These are phyloP conservation scores for Fragaria iinumae DNA, from an alignment of 306 rosid genomes.

Conservation along the genomic window DNA sequence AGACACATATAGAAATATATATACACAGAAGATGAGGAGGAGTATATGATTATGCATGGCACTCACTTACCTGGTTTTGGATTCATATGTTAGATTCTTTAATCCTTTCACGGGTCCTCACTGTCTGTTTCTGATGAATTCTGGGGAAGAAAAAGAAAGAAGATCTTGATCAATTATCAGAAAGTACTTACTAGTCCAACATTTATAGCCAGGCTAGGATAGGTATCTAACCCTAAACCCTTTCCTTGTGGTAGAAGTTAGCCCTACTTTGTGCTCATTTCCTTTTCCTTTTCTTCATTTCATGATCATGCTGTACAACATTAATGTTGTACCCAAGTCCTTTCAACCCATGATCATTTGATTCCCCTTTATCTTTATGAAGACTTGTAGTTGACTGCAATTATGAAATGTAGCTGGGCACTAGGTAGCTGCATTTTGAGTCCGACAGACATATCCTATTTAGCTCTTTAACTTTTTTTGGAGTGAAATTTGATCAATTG, in stretches of 20 bases:
- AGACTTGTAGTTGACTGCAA: not conserved
- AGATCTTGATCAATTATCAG: not conserved
- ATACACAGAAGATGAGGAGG: not conserved
- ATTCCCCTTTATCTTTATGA: not conserved
- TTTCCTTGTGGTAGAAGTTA: not conserved
- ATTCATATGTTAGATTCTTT: conserved; percentile 29
- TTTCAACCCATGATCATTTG: not conserved
- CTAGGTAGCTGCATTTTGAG: not conserved
- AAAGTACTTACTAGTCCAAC: not conserved
- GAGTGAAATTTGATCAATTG: not conserved
- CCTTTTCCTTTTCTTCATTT: not conserved
- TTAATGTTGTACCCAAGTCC: not conserved
- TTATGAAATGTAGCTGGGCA: not conserved
- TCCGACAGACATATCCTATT: not conserved
- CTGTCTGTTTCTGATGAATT: conserved; percentile 26
- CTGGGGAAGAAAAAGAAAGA: not conserved
- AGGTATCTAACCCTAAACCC: not conserved
- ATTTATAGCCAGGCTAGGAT: not conserved
- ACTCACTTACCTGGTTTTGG: conserved; percentile 36
- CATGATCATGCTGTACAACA: not conserved
- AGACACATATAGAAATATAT: not conserved
- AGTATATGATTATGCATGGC: conserved; percentile 22
- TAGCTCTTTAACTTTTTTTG: not conserved
- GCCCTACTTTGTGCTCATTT: not conserved
- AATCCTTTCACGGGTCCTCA: conserved; percentile 42